Base-by-base conservation (phyloP, 805 yeast species). In the Saccharomyces eubayanus region DNA sequence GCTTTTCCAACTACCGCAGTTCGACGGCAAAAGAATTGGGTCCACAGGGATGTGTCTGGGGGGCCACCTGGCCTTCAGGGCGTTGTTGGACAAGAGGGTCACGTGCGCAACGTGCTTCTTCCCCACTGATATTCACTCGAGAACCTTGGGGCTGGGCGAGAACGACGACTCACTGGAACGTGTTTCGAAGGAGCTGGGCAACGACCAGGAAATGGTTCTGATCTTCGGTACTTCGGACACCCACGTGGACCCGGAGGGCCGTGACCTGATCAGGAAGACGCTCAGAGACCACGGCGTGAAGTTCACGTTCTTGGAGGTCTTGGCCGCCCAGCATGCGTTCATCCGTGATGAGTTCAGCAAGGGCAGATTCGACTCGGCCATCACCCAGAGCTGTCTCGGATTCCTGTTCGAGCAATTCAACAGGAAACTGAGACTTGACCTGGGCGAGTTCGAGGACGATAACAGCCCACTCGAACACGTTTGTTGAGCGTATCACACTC, bases 41-140 rank as follows among this genome's bases (percentile, higher is more conserved):
- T 84, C 90, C 47, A 85, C 92, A 2, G 95, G 94, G 20, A 87
- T 87, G 94, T 87, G 95, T 67, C 77, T 87, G 40, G 94, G 94
- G 21, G 95, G 94, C 1, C 94, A 87, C 65, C 72, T 86, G 61
- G 92, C 94, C 1, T 85, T 78, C 71, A 74, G 95, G 59, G 82
- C 84, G 2, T 73, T 85, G 59, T 53, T 66, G 27, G 89, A 86
- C 62, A 73, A 76, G 40, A 71, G 89, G 54, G 81, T 87, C 47
- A 72, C 73, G 11, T 89, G 91, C 16, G 77, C 84, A 10, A 86
- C 85, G 20, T 82, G 90, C 57, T 87, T 85, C 71, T 87, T 87
- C 72, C 87, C 89, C 12, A 87, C 95, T 5, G 94, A 87, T 62
- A 83, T 87, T 63, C 94, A 87, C 65, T 75, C 75, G 55, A 83